Evolutionary conservation across 768 basidiomycete species (phyloP).

Genomic region (Gymnopilus junonius): DNA sequence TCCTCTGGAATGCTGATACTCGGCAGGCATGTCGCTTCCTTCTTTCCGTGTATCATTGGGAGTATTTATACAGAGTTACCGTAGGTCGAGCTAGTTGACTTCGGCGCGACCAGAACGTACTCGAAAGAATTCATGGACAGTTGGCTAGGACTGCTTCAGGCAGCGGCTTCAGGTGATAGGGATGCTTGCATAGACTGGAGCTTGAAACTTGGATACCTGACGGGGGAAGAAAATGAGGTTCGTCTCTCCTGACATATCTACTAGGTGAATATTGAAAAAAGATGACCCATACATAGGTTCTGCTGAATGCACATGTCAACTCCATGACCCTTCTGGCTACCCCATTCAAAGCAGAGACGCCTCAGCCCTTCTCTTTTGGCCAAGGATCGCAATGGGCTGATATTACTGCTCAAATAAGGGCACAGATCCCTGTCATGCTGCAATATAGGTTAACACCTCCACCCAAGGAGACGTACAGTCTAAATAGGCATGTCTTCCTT

Average conservation of each 20-base stretch:
- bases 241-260: neutral
- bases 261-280: neutral
- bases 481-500: slow-evolving; percentile 68
- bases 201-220: slow-evolving; percentile 85
- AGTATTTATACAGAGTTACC: neutral
- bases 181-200: slow-evolving; percentile 74
- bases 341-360: slow-evolving; percentile 72
- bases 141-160: slow-evolving; percentile 85
- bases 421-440: slow-evolving; percentile 89
- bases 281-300: slow-evolving; percentile 48
- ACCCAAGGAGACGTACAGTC: slow-evolving; percentile 91
- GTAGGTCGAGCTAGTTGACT: slow-evolving; percentile 89
- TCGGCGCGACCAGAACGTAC: slow-evolving; percentile 93
- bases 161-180: slow-evolving; percentile 73
- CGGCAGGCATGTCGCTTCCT: slow-evolving; percentile 50
- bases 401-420: slow-evolving; percentile 79
- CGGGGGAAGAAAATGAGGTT: slow-evolving; percentile 85
- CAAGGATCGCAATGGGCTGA: slow-evolving; percentile 63
- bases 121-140: slow-evolving; percentile 83
- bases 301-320: slow-evolving; percentile 85
- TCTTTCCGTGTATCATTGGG: neutral
- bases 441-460: slow-evolving; percentile 88
- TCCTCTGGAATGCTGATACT: slow-evolving; percentile 79
- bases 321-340: slow-evolving; percentile 86
- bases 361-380: slow-evolving; percentile 83